Evolutionary conservation across 2,329 filamentous ascomycete genomes (phyloP).

Genomic region (Colletotrichum lini): DNA sequence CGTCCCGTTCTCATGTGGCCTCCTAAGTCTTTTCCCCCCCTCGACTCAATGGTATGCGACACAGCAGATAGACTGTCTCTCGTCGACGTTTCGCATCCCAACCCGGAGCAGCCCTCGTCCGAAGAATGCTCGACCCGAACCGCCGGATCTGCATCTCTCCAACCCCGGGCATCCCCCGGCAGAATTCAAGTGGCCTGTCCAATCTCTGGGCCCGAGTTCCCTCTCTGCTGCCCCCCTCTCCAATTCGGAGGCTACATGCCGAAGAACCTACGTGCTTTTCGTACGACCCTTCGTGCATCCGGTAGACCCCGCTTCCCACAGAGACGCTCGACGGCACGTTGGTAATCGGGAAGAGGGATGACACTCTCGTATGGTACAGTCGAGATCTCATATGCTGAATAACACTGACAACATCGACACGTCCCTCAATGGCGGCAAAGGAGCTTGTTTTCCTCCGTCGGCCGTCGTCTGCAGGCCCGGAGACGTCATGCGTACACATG

Average conservation of each 20-base stretch:
- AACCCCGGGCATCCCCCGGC: constrained; percentile 13
- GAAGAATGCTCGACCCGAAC: constrained; percentile 44
- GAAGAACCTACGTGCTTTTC: constrained; percentile 26
- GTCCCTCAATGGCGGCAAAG: neutral
- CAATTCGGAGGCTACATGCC: constrained; percentile 29
- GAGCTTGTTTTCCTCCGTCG: neutral
- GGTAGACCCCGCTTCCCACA: constrained; percentile 18
- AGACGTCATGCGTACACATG: constrained; percentile 6
- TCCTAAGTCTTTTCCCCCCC: constrained; percentile 1
- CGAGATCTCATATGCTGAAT: neutral
- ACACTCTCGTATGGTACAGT: neutral
- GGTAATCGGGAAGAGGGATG: neutral
- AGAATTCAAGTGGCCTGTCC: constrained; percentile 16
- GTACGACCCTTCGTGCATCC: constrained; percentile 30
- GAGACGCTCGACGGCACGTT: neutral
- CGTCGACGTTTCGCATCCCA: constrained; percentile 28
- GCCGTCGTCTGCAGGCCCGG: neutral
- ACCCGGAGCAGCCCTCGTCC: constrained; percentile 36
- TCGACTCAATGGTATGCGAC: neutral
- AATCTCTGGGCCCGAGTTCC: constrained; percentile 20
- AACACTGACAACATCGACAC: constrained; percentile 3
- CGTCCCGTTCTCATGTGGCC: constrained; percentile 2
- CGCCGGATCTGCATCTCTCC: constrained; percentile 43
- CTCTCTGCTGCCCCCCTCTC: constrained; percentile 35
- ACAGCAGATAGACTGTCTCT: constrained; percentile 2